Evolutionary conservation across 495 filamentous ascomycete species (phyloP).

Genomic region (Astrothelium macrocarpum): DNA sequence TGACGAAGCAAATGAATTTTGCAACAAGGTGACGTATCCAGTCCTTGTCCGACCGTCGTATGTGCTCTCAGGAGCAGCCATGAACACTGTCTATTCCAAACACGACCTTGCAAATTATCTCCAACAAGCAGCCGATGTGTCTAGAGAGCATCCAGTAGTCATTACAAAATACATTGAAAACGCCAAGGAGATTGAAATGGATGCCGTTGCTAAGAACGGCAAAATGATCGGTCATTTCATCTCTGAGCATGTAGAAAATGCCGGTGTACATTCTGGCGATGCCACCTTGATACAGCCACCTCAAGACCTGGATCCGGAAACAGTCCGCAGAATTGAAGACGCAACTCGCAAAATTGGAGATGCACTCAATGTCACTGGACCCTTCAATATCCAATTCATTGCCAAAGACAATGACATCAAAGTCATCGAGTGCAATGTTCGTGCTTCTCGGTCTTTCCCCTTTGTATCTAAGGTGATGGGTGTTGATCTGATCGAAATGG

Average conservation of each 20-base stretch:
- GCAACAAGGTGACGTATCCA: slow-evolving; percentile 80
- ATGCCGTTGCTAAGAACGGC: slow-evolving; percentile 81
- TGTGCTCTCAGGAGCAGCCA: slow-evolving; percentile 92
- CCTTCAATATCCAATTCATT: slow-evolving; percentile 99
- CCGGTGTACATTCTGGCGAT: slow-evolving; percentile 96
- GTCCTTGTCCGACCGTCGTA: slow-evolving; percentile 95
- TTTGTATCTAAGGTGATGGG: slow-evolving; percentile 99
- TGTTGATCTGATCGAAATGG: slow-evolving; percentile 96
- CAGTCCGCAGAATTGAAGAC: slow-evolving; percentile 82
- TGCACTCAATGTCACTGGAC: slow-evolving; percentile 91
- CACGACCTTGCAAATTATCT: slow-evolving; percentile 86
- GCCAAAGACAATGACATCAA: slow-evolving; percentile 99
- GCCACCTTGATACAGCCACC: slow-evolving; percentile 87
- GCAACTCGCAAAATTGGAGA: slow-evolving; percentile 91
- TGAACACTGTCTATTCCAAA: slow-evolving; percentile 96
- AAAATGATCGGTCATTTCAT: slow-evolving; percentile 87
- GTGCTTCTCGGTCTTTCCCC: slow-evolving; percentile 91
- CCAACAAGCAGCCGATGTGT: slow-evolving; percentile 79
- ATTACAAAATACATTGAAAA: slow-evolving; percentile 99
- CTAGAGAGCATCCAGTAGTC: slow-evolving; percentile 96
- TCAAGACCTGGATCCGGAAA: slow-evolving; percentile 85
- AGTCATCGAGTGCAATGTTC: slow-evolving; percentile 98
- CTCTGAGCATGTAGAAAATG: slow-evolving; percentile 94
- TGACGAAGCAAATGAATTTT: slow-evolving; percentile 76
- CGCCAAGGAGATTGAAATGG: slow-evolving; percentile 95